A percentile compares a stretch with the other conserved stretches of the same genome.
Evolutionary conservation across 768 basidiomycete species (phyloP).

Genomic region (Rhizopogon roseolus): DNA sequence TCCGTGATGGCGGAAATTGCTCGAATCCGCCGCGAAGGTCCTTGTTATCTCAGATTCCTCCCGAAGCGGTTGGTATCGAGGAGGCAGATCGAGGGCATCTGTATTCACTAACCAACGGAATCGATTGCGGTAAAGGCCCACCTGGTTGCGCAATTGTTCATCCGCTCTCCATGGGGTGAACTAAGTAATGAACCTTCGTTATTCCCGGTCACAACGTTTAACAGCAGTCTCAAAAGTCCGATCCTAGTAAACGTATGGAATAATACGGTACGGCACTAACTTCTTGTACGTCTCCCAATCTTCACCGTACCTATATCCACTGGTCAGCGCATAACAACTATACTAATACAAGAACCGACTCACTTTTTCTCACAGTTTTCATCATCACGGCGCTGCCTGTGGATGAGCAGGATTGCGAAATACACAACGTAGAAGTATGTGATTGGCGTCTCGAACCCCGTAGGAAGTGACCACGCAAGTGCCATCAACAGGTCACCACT

Average conservation of each 20-base stretch:
- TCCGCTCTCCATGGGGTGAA: too few species aligned
- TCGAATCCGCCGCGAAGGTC: too few species aligned
- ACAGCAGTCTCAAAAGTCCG: background rate
- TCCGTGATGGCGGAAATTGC: too few species aligned
- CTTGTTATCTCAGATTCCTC: too few species aligned
- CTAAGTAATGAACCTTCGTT: background rate
- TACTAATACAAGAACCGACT: slow-evolving; percentile 22
- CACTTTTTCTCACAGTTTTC: slow-evolving; percentile 88
- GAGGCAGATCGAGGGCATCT: too few species aligned
- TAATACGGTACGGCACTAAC: slow-evolving; percentile 79
- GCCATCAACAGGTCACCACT: slow-evolving; percentile 89
- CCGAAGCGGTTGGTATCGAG: too few species aligned
- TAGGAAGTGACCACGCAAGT: slow-evolving; percentile 89
- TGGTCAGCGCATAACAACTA: background rate
- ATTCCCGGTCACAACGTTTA: background rate
- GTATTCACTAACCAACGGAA: too few species aligned
- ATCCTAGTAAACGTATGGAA: slow-evolving; percentile 73
- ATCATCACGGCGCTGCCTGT: slow-evolving; percentile 88
- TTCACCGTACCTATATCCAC: slow-evolving; percentile 69
- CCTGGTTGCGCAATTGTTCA: too few species aligned
- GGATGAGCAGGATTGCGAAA: slow-evolving; percentile 84
- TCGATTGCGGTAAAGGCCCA: too few species aligned
- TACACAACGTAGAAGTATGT: slow-evolving; percentile 94
- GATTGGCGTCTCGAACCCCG: slow-evolving; percentile 86
- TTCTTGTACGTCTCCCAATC: slow-evolving; percentile 92